Evolutionary conservation across 2,329 filamentous ascomycete species (phyloP).

Genomic region (Teratosphaeria gauchensis): DNA sequence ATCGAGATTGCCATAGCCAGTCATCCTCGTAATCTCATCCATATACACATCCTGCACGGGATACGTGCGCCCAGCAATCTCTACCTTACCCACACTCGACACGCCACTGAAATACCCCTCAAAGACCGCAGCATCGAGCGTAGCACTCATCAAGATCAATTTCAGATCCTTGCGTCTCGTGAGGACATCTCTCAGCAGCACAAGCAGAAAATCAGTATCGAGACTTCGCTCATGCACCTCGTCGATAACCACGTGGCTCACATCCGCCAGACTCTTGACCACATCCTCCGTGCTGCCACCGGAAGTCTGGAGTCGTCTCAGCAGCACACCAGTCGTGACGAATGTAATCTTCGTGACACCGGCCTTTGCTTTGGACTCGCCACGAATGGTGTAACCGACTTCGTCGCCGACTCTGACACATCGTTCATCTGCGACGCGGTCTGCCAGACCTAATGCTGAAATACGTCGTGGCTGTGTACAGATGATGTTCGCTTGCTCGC

Average conservation of each 20-base stretch:
- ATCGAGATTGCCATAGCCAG: slow-evolving; percentile 47
- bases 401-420: slow-evolving; percentile 74
- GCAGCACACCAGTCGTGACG: slow-evolving; percentile 86
- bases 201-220: slow-evolving; percentile 88
- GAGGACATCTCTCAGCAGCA: slow-evolving; percentile 75
- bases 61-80: slow-evolving; percentile 81
- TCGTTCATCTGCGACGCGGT: slow-evolving; percentile 87
- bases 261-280: slow-evolving; percentile 69
- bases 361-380: slow-evolving; percentile 66
- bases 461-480: slow-evolving; percentile 94
- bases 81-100: slow-evolving; percentile 60
- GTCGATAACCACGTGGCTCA: slow-evolving; percentile 91
- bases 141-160: slow-evolving; percentile 92
- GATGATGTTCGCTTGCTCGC: slow-evolving; percentile 74
- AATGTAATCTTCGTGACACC: slow-evolving; percentile 82
- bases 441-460: slow-evolving; percentile 84
- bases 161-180: slow-evolving; percentile 67
- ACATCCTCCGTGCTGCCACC: slow-evolving; percentile 73
- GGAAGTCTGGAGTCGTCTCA: slow-evolving; percentile 83
- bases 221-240: slow-evolving; percentile 93
- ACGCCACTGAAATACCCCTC: slow-evolving; percentile 61
- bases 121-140: slow-evolving; percentile 80
- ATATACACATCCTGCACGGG: slow-evolving; percentile 85
- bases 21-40: slow-evolving; percentile 75
- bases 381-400: slow-evolving; percentile 83